These are phyloP conservation scores for Cutaneotrichosporon cavernicola DNA, from an alignment of 1,284 basidiomycete species.

Conservation along the genomic window DNA sequence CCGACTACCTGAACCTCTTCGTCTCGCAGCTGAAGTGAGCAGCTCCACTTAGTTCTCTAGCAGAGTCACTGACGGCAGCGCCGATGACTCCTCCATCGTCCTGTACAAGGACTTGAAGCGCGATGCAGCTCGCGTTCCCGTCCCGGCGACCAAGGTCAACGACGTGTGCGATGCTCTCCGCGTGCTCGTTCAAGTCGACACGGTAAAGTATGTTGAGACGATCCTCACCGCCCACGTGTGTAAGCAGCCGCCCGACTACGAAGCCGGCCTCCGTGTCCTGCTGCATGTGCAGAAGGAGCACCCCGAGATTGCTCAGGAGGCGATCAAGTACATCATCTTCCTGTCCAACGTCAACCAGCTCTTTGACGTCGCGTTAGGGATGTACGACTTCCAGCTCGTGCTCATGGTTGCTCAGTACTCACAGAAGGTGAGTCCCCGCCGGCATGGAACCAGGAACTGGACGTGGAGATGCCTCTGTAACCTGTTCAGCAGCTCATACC, in stretches of 20 bases:
- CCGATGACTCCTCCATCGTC: slow-evolving; percentile 29
- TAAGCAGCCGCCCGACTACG: slow-evolving; percentile 87
- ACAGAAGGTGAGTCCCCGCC: slow-evolving; percentile 60
- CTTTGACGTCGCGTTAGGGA: slow-evolving; percentile 92
- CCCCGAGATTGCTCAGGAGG: slow-evolving; percentile 81
- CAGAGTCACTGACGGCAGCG: slow-evolving; percentile 23
- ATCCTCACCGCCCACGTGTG: slow-evolving; percentile 91
- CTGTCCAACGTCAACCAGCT: slow-evolving; percentile 88
- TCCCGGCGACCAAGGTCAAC: slow-evolving; percentile 58
- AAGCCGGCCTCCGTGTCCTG: slow-evolving; percentile 76
- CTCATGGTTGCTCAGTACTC: slow-evolving; percentile 96
- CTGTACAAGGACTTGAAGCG: slow-evolving; percentile 34
- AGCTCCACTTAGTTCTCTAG: slow-evolving; percentile 12
- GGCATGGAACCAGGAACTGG: neutral
- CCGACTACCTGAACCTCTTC: slow-evolving; percentile 92
- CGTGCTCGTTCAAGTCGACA: slow-evolving; percentile 67
- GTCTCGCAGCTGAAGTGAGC: slow-evolving; percentile 76
- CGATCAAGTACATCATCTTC: slow-evolving; percentile 98
- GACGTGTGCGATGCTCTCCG: slow-evolving; percentile 78
- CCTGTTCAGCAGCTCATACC: neutral
- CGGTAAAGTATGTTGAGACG: slow-evolving; percentile 80
- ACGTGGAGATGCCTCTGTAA: neutral
- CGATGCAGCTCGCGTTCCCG: neutral
- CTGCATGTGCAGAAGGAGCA: slow-evolving; percentile 69
- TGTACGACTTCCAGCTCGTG: slow-evolving; percentile 97